These are phyloP conservation scores for Cicer chorassanicum DNA, from an alignment of 306 rosid species.

Conservation along the genomic window DNA sequence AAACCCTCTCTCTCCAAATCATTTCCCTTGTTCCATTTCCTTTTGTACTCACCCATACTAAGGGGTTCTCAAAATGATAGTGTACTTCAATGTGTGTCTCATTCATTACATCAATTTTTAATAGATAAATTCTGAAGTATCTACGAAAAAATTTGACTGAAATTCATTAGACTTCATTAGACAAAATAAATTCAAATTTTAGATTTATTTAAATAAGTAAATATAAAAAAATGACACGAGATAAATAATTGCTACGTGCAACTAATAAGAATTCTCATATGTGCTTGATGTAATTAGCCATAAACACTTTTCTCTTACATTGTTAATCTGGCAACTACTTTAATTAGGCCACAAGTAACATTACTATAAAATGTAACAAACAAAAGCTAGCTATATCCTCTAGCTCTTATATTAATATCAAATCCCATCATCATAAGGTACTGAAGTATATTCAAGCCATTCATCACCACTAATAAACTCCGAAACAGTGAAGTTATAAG, in stretches of 20 bases:
- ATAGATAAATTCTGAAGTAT: too few relatives aligned
- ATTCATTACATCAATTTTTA: too few relatives aligned
- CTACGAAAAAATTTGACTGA: too few relatives aligned
- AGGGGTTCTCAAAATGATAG: too few relatives aligned
- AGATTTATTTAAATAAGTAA: too few relatives aligned
- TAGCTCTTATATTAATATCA: not conserved
- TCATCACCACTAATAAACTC: constrained; percentile 67
- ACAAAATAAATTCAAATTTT: too few relatives aligned
- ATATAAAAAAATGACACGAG: too few relatives aligned
- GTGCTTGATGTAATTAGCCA: not conserved
- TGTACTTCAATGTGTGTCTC: too few relatives aligned
- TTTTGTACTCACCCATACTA: too few relatives aligned
- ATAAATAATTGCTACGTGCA: not conserved
- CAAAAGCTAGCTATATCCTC: not conserved
- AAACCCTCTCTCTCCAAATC: too few relatives aligned
- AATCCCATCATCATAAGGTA: constrained; percentile 79
- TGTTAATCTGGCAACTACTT: not conserved
- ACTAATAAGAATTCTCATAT: not conserved
- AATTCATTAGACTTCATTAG: too few relatives aligned
- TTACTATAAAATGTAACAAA: not conserved
- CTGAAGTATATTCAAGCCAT: constrained; percentile 77
- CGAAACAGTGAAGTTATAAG: constrained; percentile 65
- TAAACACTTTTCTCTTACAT: not conserved
- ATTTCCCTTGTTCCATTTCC: too few relatives aligned
- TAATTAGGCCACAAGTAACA: not conserved